Evolutionary conservation across 2,329 filamentous ascomycete species (phyloP), one percentile per base, ranked within the genome.

Genomic region (Pezizomycotina sp.): DNA sequence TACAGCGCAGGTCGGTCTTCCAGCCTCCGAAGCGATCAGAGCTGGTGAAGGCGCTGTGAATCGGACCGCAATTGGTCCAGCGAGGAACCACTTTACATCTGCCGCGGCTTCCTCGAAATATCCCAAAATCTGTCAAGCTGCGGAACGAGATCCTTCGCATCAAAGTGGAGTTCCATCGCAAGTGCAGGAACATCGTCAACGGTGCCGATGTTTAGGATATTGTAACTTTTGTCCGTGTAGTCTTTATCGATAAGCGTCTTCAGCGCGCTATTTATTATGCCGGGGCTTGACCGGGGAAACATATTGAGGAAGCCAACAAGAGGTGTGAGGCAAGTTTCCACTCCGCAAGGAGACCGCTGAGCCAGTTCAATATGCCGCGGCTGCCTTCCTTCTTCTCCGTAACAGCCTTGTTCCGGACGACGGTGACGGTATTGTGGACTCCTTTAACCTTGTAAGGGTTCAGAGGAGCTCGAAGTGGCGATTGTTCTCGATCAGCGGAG

Each of bases 141-240:
- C 14, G 5, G 6, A 5, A 30, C 18, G 13, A 36, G 18, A 16
- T 30, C 3, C 18, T 30, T n/a, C 7, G 22, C 26, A 3, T 23
- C 15, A 16, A 20, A 30, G 12, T 15, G 22, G 19, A 36, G 13
- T 30, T 36, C 34, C 6, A 36, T 14, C 4, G 34, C 34, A 12
- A 30, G 12, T 5, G 34, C 30, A 19, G 19, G 19, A 6, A 25
- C 27, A 12, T 36, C 22, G 13, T 36, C 22, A 8, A 36, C 34
- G 13, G 27, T 5, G 3, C 34, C 26, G 20, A 30, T 4, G 13
- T 36, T 24, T 7, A 36, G 20, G 12, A 36, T 13, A 3, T 30
- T 30, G 20, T 30, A 36, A 22, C 34, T 36, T 15, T 30, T 36
- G 34, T 36, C 34, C 9, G 26, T 15, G 14, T 36, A 25, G 13